phyloP scores from a whole-genome alignment of 1,284 basidiomycete species.

The Pseudozyma thailandica region DNA sequence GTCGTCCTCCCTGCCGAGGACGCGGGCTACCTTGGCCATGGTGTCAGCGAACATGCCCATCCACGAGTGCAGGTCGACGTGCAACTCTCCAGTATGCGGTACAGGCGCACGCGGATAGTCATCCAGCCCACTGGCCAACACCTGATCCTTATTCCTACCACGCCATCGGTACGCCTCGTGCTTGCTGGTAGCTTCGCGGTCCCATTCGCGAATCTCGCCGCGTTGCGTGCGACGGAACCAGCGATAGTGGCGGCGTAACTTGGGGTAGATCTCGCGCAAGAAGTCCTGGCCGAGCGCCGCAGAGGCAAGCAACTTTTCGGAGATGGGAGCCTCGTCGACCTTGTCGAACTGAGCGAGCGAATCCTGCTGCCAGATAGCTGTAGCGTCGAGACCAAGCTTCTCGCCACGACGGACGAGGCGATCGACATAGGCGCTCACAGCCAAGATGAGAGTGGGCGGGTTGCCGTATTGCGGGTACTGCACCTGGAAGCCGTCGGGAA shows the following conservation, averaged over 20 bases:
- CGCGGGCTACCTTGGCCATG: slow-evolving; percentile 59
- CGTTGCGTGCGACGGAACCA: slow-evolving; percentile 95
- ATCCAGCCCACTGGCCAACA: slow-evolving; percentile 92
- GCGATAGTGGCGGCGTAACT: slow-evolving; percentile 87
- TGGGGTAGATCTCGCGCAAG: slow-evolving; percentile 81
- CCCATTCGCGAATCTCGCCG: slow-evolving; percentile 85
- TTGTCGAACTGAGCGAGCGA: slow-evolving; percentile 11
- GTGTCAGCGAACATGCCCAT: slow-evolving; percentile 78
- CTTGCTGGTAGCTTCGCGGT: slow-evolving; percentile 80
- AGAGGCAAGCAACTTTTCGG: slow-evolving; percentile 36
- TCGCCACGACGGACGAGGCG: slow-evolving; percentile 72
- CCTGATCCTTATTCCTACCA: slow-evolving; percentile 84
- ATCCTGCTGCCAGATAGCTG: slow-evolving; percentile 19
- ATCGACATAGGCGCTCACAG: slow-evolving; percentile 84
- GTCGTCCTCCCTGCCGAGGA: slow-evolving; percentile 82
- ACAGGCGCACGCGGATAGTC: slow-evolving; percentile 86
- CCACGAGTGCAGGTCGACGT: slow-evolving; percentile 91
- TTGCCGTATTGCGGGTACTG: slow-evolving; percentile 94
- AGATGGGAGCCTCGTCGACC: slow-evolving; percentile 22
- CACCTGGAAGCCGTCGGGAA: slow-evolving; percentile 86
- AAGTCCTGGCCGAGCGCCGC: slow-evolving; percentile 74
- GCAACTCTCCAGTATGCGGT: slow-evolving; percentile 88
- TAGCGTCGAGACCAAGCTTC: slow-evolving; percentile 24
- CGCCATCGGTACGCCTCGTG: slow-evolving; percentile 93
- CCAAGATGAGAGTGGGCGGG: slow-evolving; percentile 91